Conservation (phyloP, 208 protist species). For the Crithidia thermophila region DNA sequence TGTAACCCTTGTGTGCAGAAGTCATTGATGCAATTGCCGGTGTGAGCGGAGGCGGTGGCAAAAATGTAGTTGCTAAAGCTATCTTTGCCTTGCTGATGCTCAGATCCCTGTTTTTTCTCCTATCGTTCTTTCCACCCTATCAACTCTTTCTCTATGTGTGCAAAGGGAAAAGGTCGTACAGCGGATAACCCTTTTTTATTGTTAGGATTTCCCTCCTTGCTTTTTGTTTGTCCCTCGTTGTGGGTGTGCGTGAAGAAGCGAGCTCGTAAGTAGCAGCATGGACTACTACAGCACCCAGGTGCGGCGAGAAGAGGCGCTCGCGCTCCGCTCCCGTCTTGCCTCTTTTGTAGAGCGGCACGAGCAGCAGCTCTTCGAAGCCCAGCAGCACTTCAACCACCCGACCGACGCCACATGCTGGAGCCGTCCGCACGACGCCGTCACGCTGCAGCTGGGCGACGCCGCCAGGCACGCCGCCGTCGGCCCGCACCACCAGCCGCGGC, state of each 20-base stretch:
- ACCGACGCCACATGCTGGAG: conserved; percentile 62
- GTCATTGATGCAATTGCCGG: too few species aligned
- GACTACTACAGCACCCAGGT: conserved; percentile 28
- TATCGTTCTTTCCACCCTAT: neutral
- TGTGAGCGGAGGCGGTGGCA: too few species aligned
- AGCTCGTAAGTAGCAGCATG: conserved; percentile 1
- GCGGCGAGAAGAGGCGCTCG: conserved; percentile 15
- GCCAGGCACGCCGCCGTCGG: conserved; percentile 2
- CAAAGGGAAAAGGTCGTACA: too few species aligned
- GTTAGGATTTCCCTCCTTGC: too few species aligned
- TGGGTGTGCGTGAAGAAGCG: too few species aligned
- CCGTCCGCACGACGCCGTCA: conserved; percentile 36
- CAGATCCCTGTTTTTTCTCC: too few species aligned
- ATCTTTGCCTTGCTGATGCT: too few species aligned
- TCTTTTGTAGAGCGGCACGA: conserved; percentile 57
- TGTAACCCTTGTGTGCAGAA: too few species aligned
- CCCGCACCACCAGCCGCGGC: conserved; percentile 17
- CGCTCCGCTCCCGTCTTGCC: conserved; percentile 33
- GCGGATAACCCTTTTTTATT: too few species aligned
- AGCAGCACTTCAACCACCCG: conserved; percentile 50
- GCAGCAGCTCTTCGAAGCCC: conserved; percentile 51
- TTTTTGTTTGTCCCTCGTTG: neutral
- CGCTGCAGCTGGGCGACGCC: conserved; percentile 33
- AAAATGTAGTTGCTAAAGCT: too few species aligned
- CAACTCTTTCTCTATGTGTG: neutral